These are phyloP conservation scores for Stellera chamaejasme DNA, from an alignment of 345 rosid genomes.

Conservation along the genomic window DNA sequence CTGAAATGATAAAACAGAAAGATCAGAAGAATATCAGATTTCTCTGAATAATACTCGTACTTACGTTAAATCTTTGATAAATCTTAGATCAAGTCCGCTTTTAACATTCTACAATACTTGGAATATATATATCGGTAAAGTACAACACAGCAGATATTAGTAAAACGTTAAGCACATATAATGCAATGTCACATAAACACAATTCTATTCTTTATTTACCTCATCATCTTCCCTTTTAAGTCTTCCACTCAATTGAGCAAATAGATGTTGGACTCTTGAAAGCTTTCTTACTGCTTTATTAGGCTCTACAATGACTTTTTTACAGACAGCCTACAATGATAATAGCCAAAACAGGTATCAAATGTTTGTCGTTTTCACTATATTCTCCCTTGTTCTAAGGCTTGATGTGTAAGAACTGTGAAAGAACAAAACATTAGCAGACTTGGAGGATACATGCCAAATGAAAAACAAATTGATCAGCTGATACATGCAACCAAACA, in stretches of 20 bases:
- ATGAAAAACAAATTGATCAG: no score
- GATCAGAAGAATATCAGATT: not conserved
- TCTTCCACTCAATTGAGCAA: conserved; percentile 59
- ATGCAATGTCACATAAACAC: no score
- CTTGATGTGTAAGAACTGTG: no score
- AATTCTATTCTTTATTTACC: conserved; percentile 23
- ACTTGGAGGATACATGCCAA: no score
- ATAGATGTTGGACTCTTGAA: conserved; percentile 74
- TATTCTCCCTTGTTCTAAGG: no score
- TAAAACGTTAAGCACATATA: no score
- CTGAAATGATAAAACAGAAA: conserved; percentile 25
- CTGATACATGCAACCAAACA: no score
- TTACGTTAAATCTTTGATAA: not conserved
- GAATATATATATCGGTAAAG: not conserved
- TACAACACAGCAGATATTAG: no score
- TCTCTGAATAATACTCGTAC: not conserved
- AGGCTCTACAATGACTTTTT: conserved; percentile 51
- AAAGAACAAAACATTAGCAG: no score
- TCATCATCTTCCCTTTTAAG: conserved; percentile 81
- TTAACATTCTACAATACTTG: conserved; percentile 3
- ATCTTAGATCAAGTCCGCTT: not conserved
- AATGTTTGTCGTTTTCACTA: not conserved
- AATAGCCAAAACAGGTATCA: not conserved
- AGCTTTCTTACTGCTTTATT: conserved; percentile 63
- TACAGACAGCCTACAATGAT: conserved; percentile 50